Evolutionary conservation across 1,284 basidiomycete genomes (phyloP), one percentile per base, ranked within the genome.

Genomic region (Moniliella sp.): DNA sequence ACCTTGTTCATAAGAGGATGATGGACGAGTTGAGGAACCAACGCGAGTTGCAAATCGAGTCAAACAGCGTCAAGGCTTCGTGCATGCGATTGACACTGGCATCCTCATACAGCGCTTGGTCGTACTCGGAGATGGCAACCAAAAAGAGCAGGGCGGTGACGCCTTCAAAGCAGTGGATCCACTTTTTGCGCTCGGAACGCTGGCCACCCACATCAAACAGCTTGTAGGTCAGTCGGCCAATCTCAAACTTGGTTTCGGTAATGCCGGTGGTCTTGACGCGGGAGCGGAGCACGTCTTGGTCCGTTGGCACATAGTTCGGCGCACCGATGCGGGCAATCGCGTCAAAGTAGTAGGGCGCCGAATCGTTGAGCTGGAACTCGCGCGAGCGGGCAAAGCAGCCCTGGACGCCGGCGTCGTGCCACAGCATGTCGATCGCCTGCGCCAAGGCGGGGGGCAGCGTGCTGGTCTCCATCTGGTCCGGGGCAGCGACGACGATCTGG

Each of bases 341-440:
- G 30, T 45, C 39, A 15, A 49, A 36, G 17, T 48, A 49, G 37
- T 31, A 33, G n/a, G n/a, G 21, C 21, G 21, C 21, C 21, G 76
- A 80, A 64, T 94, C 86, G 65, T 93, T 93, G 15, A 97, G 70
- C 65, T 97, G 86, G 68, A 88, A 83, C 65, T 94, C 86, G 36
- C 83, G 73, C 23, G 77, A 75, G 33, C 83, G 71, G 26, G 70
- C 66, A n/a, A 86, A 86, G 27, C 82, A 81, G 44, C 79, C 74
- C 51, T 72, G 73, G 27, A 94, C 77, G 27, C 77, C 80, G 3
- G 69, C 64, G 54, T 94, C 88, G n/a, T 67, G 66, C 88, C 86
- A 97, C 26, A 97, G 69, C 2, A 72, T 72, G 11, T 73, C 71
- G 33, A 93, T 69, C 18, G 84, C 77, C 37, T 91, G 80, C 0